Conservation (phyloP, 116 monocot species). For the Thalassia testudinum region DNA sequence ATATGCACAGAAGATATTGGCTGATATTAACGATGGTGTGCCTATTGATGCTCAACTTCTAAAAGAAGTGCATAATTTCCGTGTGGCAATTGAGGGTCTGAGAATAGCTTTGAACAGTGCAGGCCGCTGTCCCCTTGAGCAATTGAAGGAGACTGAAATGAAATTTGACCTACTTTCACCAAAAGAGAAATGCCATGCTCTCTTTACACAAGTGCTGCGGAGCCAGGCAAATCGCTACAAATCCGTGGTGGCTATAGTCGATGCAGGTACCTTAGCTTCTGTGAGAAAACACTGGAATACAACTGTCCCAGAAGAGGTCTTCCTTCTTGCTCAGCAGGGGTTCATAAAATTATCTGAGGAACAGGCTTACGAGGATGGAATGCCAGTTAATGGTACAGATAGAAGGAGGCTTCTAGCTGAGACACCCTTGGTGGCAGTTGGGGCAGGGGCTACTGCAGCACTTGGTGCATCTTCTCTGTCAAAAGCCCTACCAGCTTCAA, state of each 20-base stretch:
- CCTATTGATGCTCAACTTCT: conserved; percentile 34
- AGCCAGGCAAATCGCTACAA: conserved; percentile 41
- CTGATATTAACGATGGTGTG: conserved; percentile 37
- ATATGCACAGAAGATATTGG: conserved; percentile 63
- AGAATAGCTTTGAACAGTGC: conserved; percentile 68
- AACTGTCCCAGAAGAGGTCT: conserved; percentile 37
- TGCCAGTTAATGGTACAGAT: conserved; percentile 8
- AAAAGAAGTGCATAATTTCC: conserved; percentile 49
- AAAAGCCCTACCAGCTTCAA: conserved; percentile 55
- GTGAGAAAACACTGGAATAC: conserved; percentile 80
- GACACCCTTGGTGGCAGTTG: conserved; percentile 61
- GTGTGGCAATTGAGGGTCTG: conserved; percentile 62
- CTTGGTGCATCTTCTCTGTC: conserved; percentile 70
- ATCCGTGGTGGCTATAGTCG: conserved; percentile 70
- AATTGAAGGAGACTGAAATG: conserved; percentile 6
- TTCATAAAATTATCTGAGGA: conserved; percentile 13
- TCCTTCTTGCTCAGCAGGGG: conserved; percentile 27
- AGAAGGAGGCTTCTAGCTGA: conserved; percentile 27
- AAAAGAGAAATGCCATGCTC: conserved; percentile 67
- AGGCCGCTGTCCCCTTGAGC: conserved; percentile 20
- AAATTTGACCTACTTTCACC: conserved; percentile 46
- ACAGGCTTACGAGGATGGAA: conserved; percentile 13
- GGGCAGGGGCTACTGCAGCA: conserved; percentile 73
- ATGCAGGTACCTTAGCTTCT: conserved; percentile 49
- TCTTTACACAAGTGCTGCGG: conserved; percentile 48